A percentile compares a stretch with the other conserved stretches of the same genome.
phyloP scores from a whole-genome alignment of 2,329 filamentous ascomycete species.

The Fusarium scirpi region DNA sequence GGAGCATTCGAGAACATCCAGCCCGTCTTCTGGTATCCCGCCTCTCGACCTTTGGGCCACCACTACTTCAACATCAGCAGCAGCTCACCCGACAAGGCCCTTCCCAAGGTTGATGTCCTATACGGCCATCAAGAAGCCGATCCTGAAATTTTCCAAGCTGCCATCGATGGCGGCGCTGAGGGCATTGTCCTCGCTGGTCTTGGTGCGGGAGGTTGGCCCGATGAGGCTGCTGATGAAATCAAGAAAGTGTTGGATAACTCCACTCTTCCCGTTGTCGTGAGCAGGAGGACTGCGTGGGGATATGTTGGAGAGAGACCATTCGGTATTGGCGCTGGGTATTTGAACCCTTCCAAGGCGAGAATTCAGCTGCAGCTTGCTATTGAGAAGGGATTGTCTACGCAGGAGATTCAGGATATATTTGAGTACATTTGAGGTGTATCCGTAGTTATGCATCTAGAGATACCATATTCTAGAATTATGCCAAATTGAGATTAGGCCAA shows the following conservation, averaged over 20 bases:
- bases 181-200: conserved; percentile 68
- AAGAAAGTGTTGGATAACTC: conserved; percentile 58
- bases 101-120: conserved; percentile 68
- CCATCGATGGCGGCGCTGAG: conserved; percentile 60
- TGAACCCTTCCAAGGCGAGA: conserved; percentile 66
- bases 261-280: conserved; percentile 60
- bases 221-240: conserved; percentile 53
- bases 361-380: conserved; percentile 61
- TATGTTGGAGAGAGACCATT: conserved; percentile 57
- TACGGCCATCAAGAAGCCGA: conserved; percentile 66
- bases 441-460: no score
- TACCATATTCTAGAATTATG: not conserved
- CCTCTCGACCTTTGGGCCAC: conserved; percentile 60
- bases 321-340: conserved; percentile 58
- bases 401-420: conserved; percentile 37
- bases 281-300: conserved; percentile 62
- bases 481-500: fast-evolving
- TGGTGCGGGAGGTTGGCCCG: conserved; percentile 63
- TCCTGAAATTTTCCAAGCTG: conserved; percentile 58
- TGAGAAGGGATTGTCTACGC: conserved; percentile 27
- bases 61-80: conserved; percentile 56
- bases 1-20: conserved; percentile 68
- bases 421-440: conserved; percentile 8
- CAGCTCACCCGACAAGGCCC: conserved; percentile 42
- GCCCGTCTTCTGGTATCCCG: conserved; percentile 69